phyloP scores from a whole-genome alignment of 169 alveolate species.

The Plasmodium chabaudi region DNA sequence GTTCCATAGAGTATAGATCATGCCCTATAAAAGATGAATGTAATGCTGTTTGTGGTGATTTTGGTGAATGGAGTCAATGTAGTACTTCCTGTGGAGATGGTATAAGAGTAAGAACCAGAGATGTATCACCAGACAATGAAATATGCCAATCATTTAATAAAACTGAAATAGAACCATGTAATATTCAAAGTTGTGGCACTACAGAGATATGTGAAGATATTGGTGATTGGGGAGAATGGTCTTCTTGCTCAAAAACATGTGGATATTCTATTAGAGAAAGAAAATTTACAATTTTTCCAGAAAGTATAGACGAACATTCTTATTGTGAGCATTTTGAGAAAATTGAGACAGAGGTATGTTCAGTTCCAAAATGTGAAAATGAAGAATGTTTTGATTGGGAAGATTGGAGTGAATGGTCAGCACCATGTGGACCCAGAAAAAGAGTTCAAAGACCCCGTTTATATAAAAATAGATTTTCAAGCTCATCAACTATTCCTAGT shows the following conservation, averaged over 20 bases:
- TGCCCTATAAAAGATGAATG: slow-evolving; percentile 48
- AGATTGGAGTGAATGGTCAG: slow-evolving; percentile 70
- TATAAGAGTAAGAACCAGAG: slow-evolving; percentile 35
- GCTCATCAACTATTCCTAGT: background rate
- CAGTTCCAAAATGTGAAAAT: slow-evolving; percentile 65
- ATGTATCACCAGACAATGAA: slow-evolving; percentile 11
- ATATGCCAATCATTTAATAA: slow-evolving; percentile 24
- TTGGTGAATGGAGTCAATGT: slow-evolving; percentile 74
- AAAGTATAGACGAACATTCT: slow-evolving; percentile 14
- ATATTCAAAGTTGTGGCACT: slow-evolving; percentile 51
- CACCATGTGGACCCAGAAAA: slow-evolving; percentile 65
- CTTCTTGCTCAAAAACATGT: slow-evolving; percentile 63
- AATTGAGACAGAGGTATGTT: slow-evolving; percentile 52
- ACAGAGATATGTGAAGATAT: slow-evolving; percentile 54
- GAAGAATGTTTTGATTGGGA: slow-evolving; percentile 71
- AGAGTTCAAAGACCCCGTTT: slow-evolving; percentile 57
- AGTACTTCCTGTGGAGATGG: slow-evolving; percentile 65
- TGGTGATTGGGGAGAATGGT: slow-evolving; percentile 72
- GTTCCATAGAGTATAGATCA: slow-evolving; percentile 50
- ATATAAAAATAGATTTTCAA: background rate
- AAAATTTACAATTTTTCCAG: slow-evolving; percentile 43
- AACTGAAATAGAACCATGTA: slow-evolving; percentile 68
- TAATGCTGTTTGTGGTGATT: slow-evolving; percentile 63
- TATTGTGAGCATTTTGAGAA: slow-evolving; percentile 26
- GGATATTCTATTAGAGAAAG: slow-evolving; percentile 68